A percentile compares a stretch with the other conserved stretches of the same genome.
Conservation (phyloP, 1,284 basidiomycete species). For the Hymenochaete sp. region DNA sequence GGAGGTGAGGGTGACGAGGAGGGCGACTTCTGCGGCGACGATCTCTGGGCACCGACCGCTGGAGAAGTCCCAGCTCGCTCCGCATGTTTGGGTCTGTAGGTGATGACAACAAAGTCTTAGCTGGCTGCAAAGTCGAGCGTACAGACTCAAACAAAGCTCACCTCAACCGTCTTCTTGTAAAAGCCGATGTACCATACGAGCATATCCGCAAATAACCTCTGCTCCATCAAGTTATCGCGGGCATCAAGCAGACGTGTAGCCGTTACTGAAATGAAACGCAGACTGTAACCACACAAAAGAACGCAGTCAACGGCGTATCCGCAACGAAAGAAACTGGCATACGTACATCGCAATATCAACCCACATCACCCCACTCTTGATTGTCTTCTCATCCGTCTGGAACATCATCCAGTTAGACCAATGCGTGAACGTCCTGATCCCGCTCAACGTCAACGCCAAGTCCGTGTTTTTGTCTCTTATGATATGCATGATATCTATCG, state of each 20-base stretch:
- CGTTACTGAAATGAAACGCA: conserved; percentile 48
- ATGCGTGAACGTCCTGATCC: conserved; percentile 39
- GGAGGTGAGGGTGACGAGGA: conserved; percentile 62
- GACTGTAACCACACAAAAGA: conserved; percentile 37
- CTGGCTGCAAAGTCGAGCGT: not conserved
- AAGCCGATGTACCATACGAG: conserved; percentile 51
- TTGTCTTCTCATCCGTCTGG: conserved; percentile 33
- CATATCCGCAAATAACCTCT: conserved; percentile 60
- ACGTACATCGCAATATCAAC: conserved; percentile 29
- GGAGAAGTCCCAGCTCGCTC: conserved; percentile 32
- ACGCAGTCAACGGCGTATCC: conserved; percentile 2
- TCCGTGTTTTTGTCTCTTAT: too few species aligned
- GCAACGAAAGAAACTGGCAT: conserved; percentile 10
- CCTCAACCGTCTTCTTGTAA: conserved; percentile 41
- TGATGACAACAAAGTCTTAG: not conserved
- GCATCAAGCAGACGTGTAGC: conserved; percentile 48
- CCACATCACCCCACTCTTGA: conserved; percentile 29
- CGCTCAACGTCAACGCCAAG: conserved; percentile 53
- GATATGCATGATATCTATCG: conserved; percentile 39
- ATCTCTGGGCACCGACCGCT: conserved; percentile 50
- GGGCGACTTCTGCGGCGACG: conserved; percentile 58
- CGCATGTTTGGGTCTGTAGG: not conserved
- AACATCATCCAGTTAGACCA: conserved; percentile 39
- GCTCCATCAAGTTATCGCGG: conserved; percentile 49
- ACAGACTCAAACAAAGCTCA: conserved; percentile 25